Percentiles rank a stretch among this genome's conserved stretches.
Evolutionary conservation across 225 moss, liverwort and hornwort genomes (phyloP).

Genomic region (Straminergon stramineum): DNA sequence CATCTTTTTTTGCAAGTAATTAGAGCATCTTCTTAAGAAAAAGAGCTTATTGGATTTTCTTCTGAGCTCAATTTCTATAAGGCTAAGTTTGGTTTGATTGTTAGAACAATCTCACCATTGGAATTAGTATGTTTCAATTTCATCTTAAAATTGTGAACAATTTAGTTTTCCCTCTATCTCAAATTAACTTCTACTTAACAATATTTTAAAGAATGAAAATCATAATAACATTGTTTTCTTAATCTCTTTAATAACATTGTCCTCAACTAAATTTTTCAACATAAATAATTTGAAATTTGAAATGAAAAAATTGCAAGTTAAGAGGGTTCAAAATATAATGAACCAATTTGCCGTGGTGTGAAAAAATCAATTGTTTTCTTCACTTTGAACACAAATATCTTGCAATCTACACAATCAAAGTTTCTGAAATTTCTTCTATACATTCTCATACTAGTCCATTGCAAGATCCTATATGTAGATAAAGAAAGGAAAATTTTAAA

Average conservation of each 20-base stretch:
- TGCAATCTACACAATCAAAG: too few species aligned
- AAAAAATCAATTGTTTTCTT: not conserved
- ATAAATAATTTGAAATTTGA: not conserved
- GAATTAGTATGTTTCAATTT: not conserved
- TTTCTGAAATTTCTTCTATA: too few species aligned
- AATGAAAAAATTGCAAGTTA: not conserved
- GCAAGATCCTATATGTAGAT: not conserved
- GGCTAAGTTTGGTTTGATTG: not conserved
- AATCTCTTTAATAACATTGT: not conserved
- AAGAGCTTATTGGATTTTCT: not conserved
- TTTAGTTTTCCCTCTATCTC: not conserved
- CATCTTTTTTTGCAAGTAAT: not conserved
- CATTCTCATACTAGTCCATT: not conserved
- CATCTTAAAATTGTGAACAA: not conserved
- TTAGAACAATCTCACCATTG: not conserved
- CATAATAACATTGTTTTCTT: not conserved
- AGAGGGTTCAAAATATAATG: not conserved
- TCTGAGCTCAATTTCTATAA: not conserved
- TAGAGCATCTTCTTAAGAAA: not conserved
- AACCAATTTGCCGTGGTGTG: fast-evolving
- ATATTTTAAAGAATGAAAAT: not conserved
- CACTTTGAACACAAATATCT: not conserved
- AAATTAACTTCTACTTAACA: not conserved
- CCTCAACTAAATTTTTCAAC: not conserved
- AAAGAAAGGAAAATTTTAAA: not conserved